Conservation (phyloP, 2,329 filamentous ascomycete species). For the Zymoseptoria crescenta region DNA sequence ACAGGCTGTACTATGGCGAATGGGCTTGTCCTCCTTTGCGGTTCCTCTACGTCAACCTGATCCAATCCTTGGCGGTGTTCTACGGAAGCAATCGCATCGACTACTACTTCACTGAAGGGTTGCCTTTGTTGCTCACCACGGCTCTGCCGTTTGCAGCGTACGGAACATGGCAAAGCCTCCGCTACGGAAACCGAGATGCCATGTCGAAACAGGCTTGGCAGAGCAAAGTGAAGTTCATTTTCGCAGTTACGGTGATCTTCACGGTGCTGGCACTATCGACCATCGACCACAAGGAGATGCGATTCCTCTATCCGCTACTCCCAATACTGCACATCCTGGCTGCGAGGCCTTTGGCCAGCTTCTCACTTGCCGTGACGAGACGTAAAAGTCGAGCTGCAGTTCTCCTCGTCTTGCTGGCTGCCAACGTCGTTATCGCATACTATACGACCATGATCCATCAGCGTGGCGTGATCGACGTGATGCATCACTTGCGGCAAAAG, state of each 20-base stretch:
- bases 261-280: constrained; percentile 61
- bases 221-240: constrained; percentile 33
- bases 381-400: constrained; percentile 42
- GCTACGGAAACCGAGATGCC: not conserved
- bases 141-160: constrained; percentile 66
- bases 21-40: constrained; percentile 86
- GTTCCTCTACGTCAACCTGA: constrained; percentile 86
- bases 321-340: constrained; percentile 78
- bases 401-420: constrained; percentile 46
- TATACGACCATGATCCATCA: constrained; percentile 76
- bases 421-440: constrained; percentile 63
- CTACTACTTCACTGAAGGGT: constrained; percentile 85
- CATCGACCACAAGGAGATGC: constrained; percentile 92
- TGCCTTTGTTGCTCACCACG: constrained; percentile 79
- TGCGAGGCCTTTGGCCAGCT: constrained; percentile 56
- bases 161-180: constrained; percentile 49
- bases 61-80: constrained; percentile 79
- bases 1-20: constrained; percentile 66
- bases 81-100: constrained; percentile 87
- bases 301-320: constrained; percentile 89
- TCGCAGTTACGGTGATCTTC: constrained; percentile 50
- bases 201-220: not conserved
- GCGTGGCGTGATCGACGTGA: constrained; percentile 66
- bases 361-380: constrained; percentile 41
- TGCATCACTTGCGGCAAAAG: constrained; percentile 65